Evolutionary conservation across 257 asterid genomes (phyloP), one percentile per base, ranked within the genome.

Genomic region (Solanum ossicruentum): DNA sequence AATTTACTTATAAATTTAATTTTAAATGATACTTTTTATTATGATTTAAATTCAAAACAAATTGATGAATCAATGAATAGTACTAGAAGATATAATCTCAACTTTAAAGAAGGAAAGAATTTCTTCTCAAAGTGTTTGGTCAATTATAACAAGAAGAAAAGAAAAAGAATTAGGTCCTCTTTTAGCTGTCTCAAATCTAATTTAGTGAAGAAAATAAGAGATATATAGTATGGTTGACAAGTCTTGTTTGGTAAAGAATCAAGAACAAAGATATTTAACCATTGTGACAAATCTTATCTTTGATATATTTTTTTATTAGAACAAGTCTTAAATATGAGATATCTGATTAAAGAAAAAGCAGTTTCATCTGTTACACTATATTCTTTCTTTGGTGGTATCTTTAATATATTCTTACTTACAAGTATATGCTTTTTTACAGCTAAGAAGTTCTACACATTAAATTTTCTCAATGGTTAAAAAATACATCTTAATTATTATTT

Each of bases 281-380:
- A 75, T 15, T 49, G 41, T 75, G 81, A 73, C 26, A 8, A 45
- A 12, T n/a, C 12, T 20, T 45, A 12, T 45, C 26, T 20, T 69
- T 17, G 9, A 58, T 58, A 17, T 69, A 43, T 69, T 36, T 8
- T 9, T 32, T 36, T 6, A 36, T 36, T 36, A 5, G 6, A 36
- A 5, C 1, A 36, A 5, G 0, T 3, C 41, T 36, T 6, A 0
- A 36, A 36, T 0, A 3, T 5, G 0, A 5, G 1, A 36, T 1
- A 3, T 36, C 6, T 36, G 41, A 36, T 36, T 36, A 36, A 36
- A 36, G 7, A 36, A 36, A 36, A 6, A 36, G 0, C 6, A 36
- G 6, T 36, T 5, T 36, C 1, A 36, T 36, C 1, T 0, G 41
- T 6, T 32, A 28, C 2, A 2, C 3, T 36, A 36, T 36, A 36